phyloP scores from a whole-genome alignment of 2,329 filamentous ascomycete genomes.

The Pestalotiopsis sp. region DNA sequence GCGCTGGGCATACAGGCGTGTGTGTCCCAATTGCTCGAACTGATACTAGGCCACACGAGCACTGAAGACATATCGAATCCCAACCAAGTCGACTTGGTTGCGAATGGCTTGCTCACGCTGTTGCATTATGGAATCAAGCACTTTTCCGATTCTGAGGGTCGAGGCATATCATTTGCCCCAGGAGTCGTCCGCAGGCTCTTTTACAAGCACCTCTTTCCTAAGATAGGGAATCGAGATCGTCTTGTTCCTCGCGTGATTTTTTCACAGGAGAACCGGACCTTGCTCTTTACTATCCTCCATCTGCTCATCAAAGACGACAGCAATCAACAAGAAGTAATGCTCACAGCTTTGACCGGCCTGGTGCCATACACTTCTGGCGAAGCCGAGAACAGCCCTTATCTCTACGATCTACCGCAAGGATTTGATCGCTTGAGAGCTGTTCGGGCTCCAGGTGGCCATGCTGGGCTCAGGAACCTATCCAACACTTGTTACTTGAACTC shows the following conservation, averaged over 20 bases:
- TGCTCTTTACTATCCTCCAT: constrained; percentile 64
- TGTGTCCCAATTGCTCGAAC: constrained; percentile 26
- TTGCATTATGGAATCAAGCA: constrained; percentile 33
- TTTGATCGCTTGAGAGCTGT: constrained; percentile 71
- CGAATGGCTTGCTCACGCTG: constrained; percentile 38
- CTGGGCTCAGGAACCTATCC: constrained; percentile 88
- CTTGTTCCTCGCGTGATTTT: constrained; percentile 48
- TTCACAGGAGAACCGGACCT: constrained; percentile 56
- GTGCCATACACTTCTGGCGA: constrained; percentile 50
- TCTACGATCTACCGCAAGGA: constrained; percentile 61
- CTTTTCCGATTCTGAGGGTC: constrained; percentile 24
- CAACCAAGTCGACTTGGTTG: constrained; percentile 37
- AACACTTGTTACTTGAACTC: constrained; percentile 99
- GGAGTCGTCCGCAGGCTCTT: constrained; percentile 55
- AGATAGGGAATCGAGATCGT: constrained; percentile 34
- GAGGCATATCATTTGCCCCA: constrained; percentile 21
- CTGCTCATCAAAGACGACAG: constrained; percentile 55
- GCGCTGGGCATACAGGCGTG: constrained; percentile 27
- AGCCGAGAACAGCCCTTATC: constrained; percentile 54
- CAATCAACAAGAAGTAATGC: constrained; percentile 50
- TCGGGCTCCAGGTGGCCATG: constrained; percentile 79
- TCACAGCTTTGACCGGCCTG: constrained; percentile 54
- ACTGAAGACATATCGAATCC: constrained; percentile 42
- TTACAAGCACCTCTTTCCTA: constrained; percentile 68
- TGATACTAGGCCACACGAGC: constrained; percentile 27